phyloP scores from a whole-genome alignment of 139 green algal genomes.

The Coelastrella sp. region DNA sequence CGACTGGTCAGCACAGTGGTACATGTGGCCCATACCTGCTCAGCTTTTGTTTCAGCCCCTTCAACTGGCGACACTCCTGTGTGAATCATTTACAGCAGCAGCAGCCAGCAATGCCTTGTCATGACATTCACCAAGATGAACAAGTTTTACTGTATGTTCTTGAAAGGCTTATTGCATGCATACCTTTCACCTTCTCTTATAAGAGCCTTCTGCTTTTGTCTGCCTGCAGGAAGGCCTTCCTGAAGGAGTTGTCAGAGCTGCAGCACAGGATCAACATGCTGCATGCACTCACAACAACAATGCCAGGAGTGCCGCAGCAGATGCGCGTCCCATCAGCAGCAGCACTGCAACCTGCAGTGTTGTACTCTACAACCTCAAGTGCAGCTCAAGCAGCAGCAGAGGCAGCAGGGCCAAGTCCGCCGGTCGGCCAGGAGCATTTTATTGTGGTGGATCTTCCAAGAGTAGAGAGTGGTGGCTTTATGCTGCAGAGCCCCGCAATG shows the following conservation, averaged over 20 bases:
- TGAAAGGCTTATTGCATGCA: too few species aligned
- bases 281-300: background rate
- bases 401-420: background rate
- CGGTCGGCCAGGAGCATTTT: background rate
- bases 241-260: constrained; percentile 16
- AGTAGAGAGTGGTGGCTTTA: constrained; percentile 29
- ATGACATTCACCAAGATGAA: too few species aligned
- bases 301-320: constrained; percentile 6
- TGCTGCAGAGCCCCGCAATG: background rate
- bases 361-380: background rate
- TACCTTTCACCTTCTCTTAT: too few species aligned
- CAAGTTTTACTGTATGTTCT: too few species aligned
- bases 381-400: background rate
- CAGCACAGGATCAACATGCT: constrained; percentile 32
- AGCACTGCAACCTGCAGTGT: background rate
- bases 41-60: too few species aligned
- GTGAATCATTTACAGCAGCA: too few species aligned
- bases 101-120: too few species aligned
- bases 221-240: constrained; percentile 1
- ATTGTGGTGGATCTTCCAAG: constrained; percentile 29
- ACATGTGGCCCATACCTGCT: too few species aligned
- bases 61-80: too few species aligned
- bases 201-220: background rate
- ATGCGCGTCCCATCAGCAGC: background rate
- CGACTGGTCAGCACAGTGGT: too few species aligned